phyloP scores from a whole-genome alignment of 1,284 basidiomycete species.

The Cutaneotrichosporon spelunceum region DNA sequence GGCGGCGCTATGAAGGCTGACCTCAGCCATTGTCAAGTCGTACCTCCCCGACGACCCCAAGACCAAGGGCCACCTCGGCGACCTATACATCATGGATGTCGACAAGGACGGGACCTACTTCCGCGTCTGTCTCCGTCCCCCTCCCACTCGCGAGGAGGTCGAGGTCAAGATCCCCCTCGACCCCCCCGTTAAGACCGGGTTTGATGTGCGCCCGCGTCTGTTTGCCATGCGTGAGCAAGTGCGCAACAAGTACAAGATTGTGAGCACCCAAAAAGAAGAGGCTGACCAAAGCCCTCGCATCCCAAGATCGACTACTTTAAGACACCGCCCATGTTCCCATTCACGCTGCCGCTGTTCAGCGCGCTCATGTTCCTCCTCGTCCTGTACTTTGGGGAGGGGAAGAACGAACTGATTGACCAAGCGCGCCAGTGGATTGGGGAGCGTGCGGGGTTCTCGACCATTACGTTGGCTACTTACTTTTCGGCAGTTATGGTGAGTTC shows the following conservation, averaged over 20 bases:
- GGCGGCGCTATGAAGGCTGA: too few species aligned
- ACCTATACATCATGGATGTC: conserved; percentile 31
- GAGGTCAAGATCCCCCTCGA: conserved; percentile 27
- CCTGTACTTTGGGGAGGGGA: conserved; percentile 13
- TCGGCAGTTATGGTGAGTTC: conserved; percentile 33
- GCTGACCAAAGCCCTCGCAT: conserved; percentile 16
- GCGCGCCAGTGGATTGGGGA: conserved; percentile 3
- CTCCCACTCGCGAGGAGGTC: conserved; percentile 20
- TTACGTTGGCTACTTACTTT: conserved; percentile 25
- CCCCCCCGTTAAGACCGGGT: conserved; percentile 26
- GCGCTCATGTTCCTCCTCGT: conserved; percentile 25
- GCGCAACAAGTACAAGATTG: conserved; percentile 29
- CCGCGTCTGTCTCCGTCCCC: conserved; percentile 30
- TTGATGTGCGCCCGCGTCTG: conserved; percentile 24
- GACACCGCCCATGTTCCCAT: conserved; percentile 30
- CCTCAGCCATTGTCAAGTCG: conserved; percentile 34
- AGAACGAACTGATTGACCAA: background rate
- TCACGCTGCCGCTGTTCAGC: conserved; percentile 22
- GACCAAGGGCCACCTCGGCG: conserved; percentile 32
- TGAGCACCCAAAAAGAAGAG: conserved; percentile 13
- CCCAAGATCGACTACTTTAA: conserved; percentile 31
- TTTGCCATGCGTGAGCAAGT: conserved; percentile 20
- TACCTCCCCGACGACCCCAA: conserved; percentile 17
- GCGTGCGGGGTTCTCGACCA: conserved; percentile 16
- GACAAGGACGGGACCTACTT: conserved; percentile 21